A percentile compares a stretch with the other conserved stretches of the same genome.
Evolutionary conservation across 495 filamentous ascomycete species (phyloP).

Genomic region (Aspergillus saccharolyticus): DNA sequence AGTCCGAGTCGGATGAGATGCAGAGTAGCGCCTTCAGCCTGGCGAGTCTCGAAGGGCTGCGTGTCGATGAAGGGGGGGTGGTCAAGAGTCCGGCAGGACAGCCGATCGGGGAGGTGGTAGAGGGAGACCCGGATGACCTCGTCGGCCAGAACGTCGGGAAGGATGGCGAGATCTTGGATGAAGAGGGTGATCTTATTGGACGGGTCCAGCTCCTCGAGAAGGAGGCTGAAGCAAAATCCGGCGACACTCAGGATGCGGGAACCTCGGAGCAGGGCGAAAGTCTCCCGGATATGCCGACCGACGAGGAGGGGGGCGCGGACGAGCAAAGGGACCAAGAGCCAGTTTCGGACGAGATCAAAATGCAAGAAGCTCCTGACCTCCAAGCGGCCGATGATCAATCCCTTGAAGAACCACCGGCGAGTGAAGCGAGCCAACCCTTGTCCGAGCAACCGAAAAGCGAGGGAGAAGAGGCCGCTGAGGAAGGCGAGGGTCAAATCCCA

Average conservation of each 20-base stretch:
- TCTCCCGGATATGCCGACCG: not conserved
- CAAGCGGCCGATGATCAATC: not conserved
- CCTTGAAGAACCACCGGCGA: not conserved
- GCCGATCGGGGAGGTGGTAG: constrained; percentile 11
- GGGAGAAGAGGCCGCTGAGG: constrained; percentile 21
- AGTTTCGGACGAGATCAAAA: not conserved
- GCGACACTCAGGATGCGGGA: not conserved
- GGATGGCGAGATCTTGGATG: constrained; percentile 32
- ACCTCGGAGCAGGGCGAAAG: not conserved
- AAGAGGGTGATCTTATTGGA: constrained; percentile 25
- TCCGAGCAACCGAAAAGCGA: constrained; percentile 5
- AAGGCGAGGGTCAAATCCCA: constrained; percentile 18
- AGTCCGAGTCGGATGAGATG: not conserved
- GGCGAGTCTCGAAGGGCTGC: constrained; percentile 2
- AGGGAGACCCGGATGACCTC: constrained; percentile 22
- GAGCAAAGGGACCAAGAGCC: not conserved
- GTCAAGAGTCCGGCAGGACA: not conserved
- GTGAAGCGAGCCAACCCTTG: not conserved
- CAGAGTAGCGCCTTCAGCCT: not conserved
- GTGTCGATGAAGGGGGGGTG: constrained; percentile 4
- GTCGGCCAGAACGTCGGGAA: constrained; percentile 31
- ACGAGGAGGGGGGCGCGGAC: not conserved
- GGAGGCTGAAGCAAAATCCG: not conserved
- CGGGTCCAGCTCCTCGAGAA: constrained; percentile 13
- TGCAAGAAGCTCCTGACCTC: not conserved